phyloP scores from a whole-genome alignment of 2,329 filamentous ascomycete genomes.

The Botrytis hyacinthi region DNA sequence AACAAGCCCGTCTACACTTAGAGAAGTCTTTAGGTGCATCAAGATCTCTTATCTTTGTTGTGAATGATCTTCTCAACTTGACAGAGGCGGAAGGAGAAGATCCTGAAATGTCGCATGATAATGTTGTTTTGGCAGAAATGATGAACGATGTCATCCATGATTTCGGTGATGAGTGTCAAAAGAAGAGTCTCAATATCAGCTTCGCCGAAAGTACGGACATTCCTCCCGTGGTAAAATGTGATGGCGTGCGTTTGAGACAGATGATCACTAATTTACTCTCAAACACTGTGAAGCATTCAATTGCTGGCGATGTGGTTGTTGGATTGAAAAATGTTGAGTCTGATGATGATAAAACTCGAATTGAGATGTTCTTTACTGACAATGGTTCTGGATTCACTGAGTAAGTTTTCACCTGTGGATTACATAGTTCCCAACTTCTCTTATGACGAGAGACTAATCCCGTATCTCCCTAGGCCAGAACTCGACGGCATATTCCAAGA shows the following conservation, averaged over 20 bases:
- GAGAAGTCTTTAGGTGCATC: constrained; percentile 85
- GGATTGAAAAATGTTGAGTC: constrained; percentile 21
- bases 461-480: constrained; percentile 62
- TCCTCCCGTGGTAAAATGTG: constrained; percentile 26
- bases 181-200: constrained; percentile 23
- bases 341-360: constrained; percentile 22
- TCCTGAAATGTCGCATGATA: constrained; percentile 73
- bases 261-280: constrained; percentile 29
- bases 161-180: constrained; percentile 69
- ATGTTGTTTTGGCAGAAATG: constrained; percentile 69
- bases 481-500: constrained; percentile 58
- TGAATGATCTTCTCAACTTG: constrained; percentile 85
- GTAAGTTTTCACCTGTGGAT: constrained; percentile 33
- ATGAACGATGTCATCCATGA: constrained; percentile 73
- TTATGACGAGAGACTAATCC: constrained; percentile 71
- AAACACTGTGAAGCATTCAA: constrained; percentile 30
- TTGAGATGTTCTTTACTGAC: constrained; percentile 30
- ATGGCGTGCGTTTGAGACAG: constrained; percentile 28
- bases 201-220: constrained; percentile 23
- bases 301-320: constrained; percentile 22
- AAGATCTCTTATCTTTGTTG: constrained; percentile 89
- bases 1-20: constrained; percentile 80
- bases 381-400: constrained; percentile 29
- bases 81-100: constrained; percentile 85
- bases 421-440: constrained; percentile 62